These are phyloP conservation scores for Myrmaecium sp. DNA, from an alignment of 2,329 filamentous ascomycete genomes.

Conservation along the genomic window DNA sequence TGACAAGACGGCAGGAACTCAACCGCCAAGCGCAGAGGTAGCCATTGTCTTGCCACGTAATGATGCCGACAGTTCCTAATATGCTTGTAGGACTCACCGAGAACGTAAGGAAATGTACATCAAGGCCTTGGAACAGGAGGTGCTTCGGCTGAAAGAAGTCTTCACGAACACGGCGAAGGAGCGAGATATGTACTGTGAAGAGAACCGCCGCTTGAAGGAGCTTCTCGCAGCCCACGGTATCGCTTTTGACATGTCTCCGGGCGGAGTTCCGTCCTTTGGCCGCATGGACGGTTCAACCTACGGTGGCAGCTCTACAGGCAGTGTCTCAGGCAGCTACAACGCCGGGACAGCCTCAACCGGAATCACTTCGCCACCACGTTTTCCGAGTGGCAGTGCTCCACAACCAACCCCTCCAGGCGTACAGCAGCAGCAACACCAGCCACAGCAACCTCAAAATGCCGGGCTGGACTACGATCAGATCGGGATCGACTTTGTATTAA, in stretches of 20 bases:
- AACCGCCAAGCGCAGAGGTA: conserved; percentile 94
- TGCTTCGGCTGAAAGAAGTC: conserved; percentile 75
- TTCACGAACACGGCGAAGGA: conserved; percentile 58
- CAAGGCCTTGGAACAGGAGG: conserved; percentile 81
- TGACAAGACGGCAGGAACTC: conserved; percentile 81
- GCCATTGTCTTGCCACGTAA: conserved; percentile 1
- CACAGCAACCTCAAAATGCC: conserved; percentile 15
- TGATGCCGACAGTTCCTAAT: conserved; percentile 7
- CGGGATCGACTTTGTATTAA: conserved; percentile 80
- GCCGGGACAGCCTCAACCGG: conserved; percentile 27
- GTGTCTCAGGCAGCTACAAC: conserved; percentile 46
- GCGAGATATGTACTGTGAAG: conserved; percentile 56
- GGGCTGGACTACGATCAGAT: conserved; percentile 60
- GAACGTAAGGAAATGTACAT: conserved; percentile 95
- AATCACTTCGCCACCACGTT: conserved; percentile 29
- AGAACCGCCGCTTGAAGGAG: conserved; percentile 61
- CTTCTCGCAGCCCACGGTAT: conserved; percentile 43
- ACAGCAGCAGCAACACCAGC: conserved; percentile 9
- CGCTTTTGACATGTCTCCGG: conserved; percentile 29
- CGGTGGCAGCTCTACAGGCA: conserved; percentile 31
- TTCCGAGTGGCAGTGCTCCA: too few relatives aligned
- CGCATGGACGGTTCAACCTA: conserved; percentile 19
- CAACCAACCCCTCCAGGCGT: too few relatives aligned
- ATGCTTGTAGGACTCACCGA: conserved; percentile 60
- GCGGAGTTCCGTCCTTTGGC: conserved; percentile 16